Evolutionary conservation across 331 rosid genomes (phyloP).

Genomic region (Cydonia oblonga): DNA sequence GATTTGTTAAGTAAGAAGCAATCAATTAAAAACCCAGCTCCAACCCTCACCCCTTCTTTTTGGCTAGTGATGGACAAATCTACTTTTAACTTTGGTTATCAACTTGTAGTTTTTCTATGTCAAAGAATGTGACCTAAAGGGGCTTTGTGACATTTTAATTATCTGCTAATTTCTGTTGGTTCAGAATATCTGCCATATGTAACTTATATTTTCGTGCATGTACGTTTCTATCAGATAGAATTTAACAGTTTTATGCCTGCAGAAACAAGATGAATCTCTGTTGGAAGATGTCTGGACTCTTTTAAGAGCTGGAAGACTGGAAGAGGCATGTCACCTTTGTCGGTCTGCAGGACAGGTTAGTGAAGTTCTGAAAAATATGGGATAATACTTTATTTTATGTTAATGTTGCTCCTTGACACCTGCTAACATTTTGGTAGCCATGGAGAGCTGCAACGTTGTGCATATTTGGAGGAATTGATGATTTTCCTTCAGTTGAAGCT

Average conservation of each 20-base stretch:
- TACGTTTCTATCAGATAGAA: background rate
- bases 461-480: constrained; percentile 75
- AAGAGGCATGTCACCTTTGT: constrained; percentile 86
- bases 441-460: constrained; percentile 95
- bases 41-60: background rate
- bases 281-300: constrained; percentile 95
- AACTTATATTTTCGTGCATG: background rate
- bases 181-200: background rate
- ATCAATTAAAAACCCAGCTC: background rate
- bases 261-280: constrained; percentile 98
- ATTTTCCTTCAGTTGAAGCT: constrained; percentile 79
- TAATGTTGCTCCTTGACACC: constrained; percentile 10
- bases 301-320: constrained; percentile 89
- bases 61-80: background rate
- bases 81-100: background rate
- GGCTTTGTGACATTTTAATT: background rate
- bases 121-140: background rate
- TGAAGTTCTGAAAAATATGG: constrained; percentile 14
- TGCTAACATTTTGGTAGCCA: constrained; percentile 45
- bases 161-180: background rate
- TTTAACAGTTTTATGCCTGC: constrained; percentile 13
- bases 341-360: constrained; percentile 93
- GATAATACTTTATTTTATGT: constrained; percentile 11
- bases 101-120: background rate
- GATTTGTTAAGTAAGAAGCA: background rate